Evolutionary conservation across 2,329 filamentous ascomycete genomes (phyloP).

Genomic region (Talaromyces sp.): DNA sequence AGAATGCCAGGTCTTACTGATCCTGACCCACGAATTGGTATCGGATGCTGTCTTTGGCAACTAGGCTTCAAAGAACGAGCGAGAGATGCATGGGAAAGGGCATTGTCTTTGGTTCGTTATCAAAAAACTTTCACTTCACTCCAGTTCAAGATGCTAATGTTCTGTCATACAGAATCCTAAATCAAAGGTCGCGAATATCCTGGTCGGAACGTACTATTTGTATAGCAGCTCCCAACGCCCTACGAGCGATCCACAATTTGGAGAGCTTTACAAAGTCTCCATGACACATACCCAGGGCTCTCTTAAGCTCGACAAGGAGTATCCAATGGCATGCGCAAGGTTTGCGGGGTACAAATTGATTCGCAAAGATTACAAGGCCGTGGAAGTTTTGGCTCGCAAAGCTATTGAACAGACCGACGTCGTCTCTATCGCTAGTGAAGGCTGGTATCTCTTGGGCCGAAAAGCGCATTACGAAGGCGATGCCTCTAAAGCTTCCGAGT

Average conservation of each 20-base stretch:
- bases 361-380: conserved; percentile 71
- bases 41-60: conserved; percentile 97
- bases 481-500: conserved; percentile 69
- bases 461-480: conserved; percentile 85
- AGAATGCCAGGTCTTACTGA: conserved; percentile 85
- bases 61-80: conserved; percentile 91
- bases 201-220: conserved; percentile 85
- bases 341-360: conserved; percentile 88
- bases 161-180: conserved; percentile 54
- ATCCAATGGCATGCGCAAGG: conserved; percentile 81
- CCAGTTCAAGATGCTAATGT: neutral
- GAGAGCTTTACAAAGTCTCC: conserved; percentile 79
- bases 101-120: conserved; percentile 63
- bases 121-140: neutral
- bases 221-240: conserved; percentile 78
- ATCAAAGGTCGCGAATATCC: conserved; percentile 83
- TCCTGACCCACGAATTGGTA: conserved; percentile 90
- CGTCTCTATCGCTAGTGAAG: conserved; percentile 93
- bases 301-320: conserved; percentile 87
- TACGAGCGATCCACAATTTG: conserved; percentile 79
- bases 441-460: conserved; percentile 89
- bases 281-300: conserved; percentile 94
- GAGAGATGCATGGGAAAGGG: conserved; percentile 81
- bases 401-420: conserved; percentile 95
- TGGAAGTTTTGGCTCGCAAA: conserved; percentile 81